These are phyloP conservation scores for Silene conica DNA, from an alignment of 148 eudicot species.

Conservation along the genomic window DNA sequence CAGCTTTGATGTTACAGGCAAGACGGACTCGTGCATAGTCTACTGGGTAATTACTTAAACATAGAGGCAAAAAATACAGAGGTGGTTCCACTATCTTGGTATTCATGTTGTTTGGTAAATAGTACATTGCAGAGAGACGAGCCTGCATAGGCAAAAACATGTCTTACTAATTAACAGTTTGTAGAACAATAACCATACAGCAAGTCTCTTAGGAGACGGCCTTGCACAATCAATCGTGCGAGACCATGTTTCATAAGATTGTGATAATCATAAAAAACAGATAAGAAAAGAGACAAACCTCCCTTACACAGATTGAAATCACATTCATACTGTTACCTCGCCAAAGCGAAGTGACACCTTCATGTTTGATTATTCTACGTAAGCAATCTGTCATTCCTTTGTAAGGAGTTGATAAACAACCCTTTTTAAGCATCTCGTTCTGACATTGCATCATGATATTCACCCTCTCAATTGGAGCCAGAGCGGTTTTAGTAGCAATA, in stretches of 20 bases:
- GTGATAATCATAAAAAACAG: background rate
- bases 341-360: slow-evolving; percentile 30
- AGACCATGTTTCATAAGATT: too few relatives aligned
- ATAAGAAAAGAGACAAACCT: background rate
- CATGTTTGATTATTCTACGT: slow-evolving; percentile 26
- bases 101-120: too few relatives aligned
- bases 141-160: too few relatives aligned
- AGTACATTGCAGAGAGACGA: too few relatives aligned
- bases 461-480: slow-evolving; percentile 30
- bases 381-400: slow-evolving; percentile 32
- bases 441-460: slow-evolving; percentile 30
- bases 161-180: too few relatives aligned
- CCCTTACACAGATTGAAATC: background rate
- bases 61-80: too few relatives aligned
- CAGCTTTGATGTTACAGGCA: background rate
- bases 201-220: too few relatives aligned
- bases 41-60: too few relatives aligned
- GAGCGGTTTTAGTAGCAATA: background rate
- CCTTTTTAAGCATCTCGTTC: slow-evolving; percentile 28
- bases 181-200: too few relatives aligned
- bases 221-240: too few relatives aligned
- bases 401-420: slow-evolving; percentile 27
- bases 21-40: background rate
- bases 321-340: slow-evolving; percentile 24
- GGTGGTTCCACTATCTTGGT: too few relatives aligned